These are phyloP conservation scores for Gonapodya sp. DNA, from an alignment of 192 early-diverging fungal species.

Conservation along the genomic window DNA sequence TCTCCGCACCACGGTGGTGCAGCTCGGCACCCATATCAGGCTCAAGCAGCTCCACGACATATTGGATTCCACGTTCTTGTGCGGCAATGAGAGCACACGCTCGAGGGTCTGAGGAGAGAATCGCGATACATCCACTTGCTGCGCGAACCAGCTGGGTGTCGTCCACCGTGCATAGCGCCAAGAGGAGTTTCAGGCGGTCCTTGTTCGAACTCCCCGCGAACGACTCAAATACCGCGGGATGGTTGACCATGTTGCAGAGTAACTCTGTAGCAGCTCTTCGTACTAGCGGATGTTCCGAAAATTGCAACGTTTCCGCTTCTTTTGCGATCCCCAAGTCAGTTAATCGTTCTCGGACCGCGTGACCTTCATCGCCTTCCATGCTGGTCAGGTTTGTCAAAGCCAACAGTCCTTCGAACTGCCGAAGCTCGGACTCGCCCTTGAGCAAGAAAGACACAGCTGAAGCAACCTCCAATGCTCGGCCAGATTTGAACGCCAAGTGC, in stretches of 20 bases:
- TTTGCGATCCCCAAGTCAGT: constrained; percentile 49
- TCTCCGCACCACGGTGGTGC: constrained; percentile 60
- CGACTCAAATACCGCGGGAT: constrained; percentile 63
- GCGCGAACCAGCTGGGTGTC: constrained; percentile 75
- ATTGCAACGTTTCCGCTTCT: constrained; percentile 64
- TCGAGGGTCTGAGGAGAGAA: constrained; percentile 48
- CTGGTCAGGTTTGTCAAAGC: constrained; percentile 87
- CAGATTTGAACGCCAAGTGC: constrained; percentile 67
- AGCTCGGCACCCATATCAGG: constrained; percentile 45
- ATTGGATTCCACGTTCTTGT: constrained; percentile 42
- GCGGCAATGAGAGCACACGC: constrained; percentile 46
- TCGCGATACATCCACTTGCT: constrained; percentile 75
- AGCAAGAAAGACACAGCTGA: constrained; percentile 49
- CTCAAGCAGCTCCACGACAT: constrained; percentile 39
- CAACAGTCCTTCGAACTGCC: constrained; percentile 84
- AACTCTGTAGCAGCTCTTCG: constrained; percentile 82
- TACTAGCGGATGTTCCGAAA: constrained; percentile 70
- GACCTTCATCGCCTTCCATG: constrained; percentile 32
- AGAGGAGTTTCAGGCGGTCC: constrained; percentile 61
- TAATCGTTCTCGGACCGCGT: constrained; percentile 54
- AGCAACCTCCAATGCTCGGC: constrained; percentile 26
- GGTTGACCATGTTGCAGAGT: constrained; percentile 88
- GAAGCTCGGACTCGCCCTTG: constrained; percentile 37
- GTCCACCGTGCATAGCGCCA: constrained; percentile 70
- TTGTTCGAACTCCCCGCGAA: constrained; percentile 48